Evolutionary conservation across 2,329 filamentous ascomycete species (phyloP).

Genomic region (Aspergillus cejpii): DNA sequence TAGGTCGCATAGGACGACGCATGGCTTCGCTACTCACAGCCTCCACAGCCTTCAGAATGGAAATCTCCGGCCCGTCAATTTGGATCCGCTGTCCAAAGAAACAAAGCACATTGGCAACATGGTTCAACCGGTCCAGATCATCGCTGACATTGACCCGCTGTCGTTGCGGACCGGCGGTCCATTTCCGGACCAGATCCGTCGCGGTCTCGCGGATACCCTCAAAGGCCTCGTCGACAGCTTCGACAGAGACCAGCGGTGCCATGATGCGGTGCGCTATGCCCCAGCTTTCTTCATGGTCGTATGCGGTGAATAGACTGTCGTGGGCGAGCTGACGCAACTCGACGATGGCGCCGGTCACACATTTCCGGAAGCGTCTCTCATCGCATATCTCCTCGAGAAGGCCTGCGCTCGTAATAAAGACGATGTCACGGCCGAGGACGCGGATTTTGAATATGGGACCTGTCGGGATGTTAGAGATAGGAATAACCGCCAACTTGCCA

Average conservation of each 20-base stretch:
- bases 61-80: slow-evolving; percentile 44
- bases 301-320: slow-evolving; percentile 62
- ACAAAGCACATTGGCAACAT: slow-evolving; percentile 47
- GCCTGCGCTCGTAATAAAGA: slow-evolving; percentile 50
- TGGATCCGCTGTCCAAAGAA: slow-evolving; percentile 50
- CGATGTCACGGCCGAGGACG: slow-evolving; percentile 41
- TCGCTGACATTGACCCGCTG: slow-evolving; percentile 43
- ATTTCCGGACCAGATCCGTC: slow-evolving; percentile 47
- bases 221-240: slow-evolving; percentile 39
- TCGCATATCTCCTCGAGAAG: slow-evolving; percentile 61
- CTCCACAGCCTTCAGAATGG: slow-evolving; percentile 51
- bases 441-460: slow-evolving; percentile 56
- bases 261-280: slow-evolving; percentile 53
- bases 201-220: slow-evolving; percentile 47
- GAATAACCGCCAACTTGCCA: not conserved
- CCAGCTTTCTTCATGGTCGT: slow-evolving; percentile 50
- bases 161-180: slow-evolving; percentile 40
- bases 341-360: slow-evolving; percentile 47
- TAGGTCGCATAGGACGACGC: slow-evolving; percentile 48
- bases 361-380: slow-evolving; percentile 54
- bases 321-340: slow-evolving; percentile 56
- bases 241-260: slow-evolving; percentile 41
- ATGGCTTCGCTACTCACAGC: slow-evolving; percentile 52
- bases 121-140: slow-evolving; percentile 50
- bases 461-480: slow-evolving; percentile 28